Percentiles rank a stretch among this genome's conserved stretches.
Conservation (phyloP, 2,329 filamentous ascomycete species). For the Monilinia fructicola region DNA sequence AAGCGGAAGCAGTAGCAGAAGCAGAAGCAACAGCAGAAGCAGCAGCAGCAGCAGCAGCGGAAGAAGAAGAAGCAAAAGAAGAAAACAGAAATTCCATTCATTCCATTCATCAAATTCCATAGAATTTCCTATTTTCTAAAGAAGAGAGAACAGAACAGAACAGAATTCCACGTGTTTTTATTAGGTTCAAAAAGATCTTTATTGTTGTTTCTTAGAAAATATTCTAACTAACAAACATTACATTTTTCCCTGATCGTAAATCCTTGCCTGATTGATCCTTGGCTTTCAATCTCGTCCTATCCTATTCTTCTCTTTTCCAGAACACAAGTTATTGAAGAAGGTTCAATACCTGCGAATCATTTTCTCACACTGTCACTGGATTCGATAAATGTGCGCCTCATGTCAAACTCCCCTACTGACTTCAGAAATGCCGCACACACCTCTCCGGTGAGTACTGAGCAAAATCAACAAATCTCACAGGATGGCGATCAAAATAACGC, state of each 20-base stretch:
- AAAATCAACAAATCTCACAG: conserved; percentile 31
- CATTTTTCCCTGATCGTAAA: conserved; percentile 22
- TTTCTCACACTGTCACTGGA: conserved; percentile 36
- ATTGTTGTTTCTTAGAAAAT: conserved; percentile 18
- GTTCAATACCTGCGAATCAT: conserved; percentile 38
- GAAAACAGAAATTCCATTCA: conserved; percentile 14
- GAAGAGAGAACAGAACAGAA: neutral
- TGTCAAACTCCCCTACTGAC: conserved; percentile 40
- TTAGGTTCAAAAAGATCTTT: conserved; percentile 13
- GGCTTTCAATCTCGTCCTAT: conserved; percentile 15
- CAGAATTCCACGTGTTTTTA: conserved; percentile 21
- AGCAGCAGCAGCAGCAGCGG: neutral
- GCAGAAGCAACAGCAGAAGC: neutral
- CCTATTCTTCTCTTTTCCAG: neutral
- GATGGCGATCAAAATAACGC: conserved; percentile 33
- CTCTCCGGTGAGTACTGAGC: conserved; percentile 36
- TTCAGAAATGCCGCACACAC: conserved; percentile 41
- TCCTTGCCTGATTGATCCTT: conserved; percentile 24
- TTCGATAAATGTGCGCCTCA: conserved; percentile 42
- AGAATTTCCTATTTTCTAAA: conserved; percentile 20
- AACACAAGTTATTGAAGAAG: conserved; percentile 26
- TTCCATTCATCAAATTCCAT: conserved; percentile 14
- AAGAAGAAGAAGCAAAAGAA: neutral
- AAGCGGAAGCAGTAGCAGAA: neutral
- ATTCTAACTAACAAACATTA: conserved; percentile 23